Evolutionary conservation across 129 eudicot species (phyloP).

Genomic region (Helianthus tuberosus): DNA sequence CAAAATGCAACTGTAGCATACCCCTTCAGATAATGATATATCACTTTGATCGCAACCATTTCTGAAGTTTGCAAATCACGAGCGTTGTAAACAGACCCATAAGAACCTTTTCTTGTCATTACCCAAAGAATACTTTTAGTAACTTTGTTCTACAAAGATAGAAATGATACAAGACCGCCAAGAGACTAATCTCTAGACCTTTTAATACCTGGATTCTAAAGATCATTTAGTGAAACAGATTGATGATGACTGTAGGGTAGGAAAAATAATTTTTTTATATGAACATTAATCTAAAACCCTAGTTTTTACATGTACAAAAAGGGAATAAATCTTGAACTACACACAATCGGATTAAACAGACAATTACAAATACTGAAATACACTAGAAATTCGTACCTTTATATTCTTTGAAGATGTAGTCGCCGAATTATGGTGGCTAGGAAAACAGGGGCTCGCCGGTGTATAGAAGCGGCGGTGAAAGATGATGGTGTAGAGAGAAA

Average conservation of each 20-base stretch:
- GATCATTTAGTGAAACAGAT: conserved; percentile 5
- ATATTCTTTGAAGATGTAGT: too few species aligned
- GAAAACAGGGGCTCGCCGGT: too few species aligned
- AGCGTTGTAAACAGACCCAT: conserved; percentile 97
- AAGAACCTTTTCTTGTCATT: conserved; percentile 90
- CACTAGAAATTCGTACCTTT: too few species aligned
- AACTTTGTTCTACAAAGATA: conserved; percentile 18
- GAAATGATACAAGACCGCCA: background rate
- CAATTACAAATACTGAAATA: too few species aligned
- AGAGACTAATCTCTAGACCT: conserved; percentile 20
- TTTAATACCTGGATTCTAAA: background rate
- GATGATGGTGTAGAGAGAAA: too few species aligned
- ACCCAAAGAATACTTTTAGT: conserved; percentile 24
- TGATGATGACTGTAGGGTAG: conserved; percentile 15
- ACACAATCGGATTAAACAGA: too few species aligned
- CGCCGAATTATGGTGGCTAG: too few species aligned
- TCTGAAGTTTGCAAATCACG: conserved; percentile 92
- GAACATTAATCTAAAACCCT: too few species aligned
- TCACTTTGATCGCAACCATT: conserved; percentile 96
- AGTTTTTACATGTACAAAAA: too few species aligned
- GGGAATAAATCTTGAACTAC: too few species aligned
- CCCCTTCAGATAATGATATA: conserved; percentile 98
- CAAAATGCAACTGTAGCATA: conserved; percentile 33
- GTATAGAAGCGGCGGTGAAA: too few species aligned
- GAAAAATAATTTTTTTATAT: too few species aligned